These are phyloP conservation scores for Pseudogymnoascus sp. DNA, from an alignment of 2,329 filamentous ascomycete genomes.

Conservation along the genomic window DNA sequence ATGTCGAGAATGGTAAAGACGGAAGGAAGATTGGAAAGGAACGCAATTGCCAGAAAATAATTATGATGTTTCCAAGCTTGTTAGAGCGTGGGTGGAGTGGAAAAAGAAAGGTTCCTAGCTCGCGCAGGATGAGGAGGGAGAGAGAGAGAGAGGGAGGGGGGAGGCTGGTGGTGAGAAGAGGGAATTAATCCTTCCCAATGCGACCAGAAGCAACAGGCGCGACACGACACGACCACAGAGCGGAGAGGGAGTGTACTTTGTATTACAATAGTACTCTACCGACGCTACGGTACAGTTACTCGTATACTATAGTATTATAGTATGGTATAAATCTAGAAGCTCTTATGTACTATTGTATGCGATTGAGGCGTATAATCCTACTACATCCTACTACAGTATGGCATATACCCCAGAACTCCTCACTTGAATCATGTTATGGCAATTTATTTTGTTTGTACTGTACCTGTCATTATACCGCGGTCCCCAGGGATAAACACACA, in stretches of 20 bases:
- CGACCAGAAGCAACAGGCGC: conserved; percentile 1
- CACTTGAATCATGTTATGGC: neutral
- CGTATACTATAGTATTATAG: neutral
- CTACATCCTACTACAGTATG: neutral
- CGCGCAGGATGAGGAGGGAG: neutral
- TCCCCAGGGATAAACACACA: neutral
- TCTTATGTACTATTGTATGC: neutral
- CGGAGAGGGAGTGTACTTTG: neutral
- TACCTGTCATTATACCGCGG: neutral
- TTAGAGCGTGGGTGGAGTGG: neutral
- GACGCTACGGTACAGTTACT: neutral
- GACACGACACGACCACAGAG: neutral
- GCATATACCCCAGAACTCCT: neutral
- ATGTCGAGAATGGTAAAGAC: neutral
- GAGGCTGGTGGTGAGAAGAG: conserved; percentile 1
- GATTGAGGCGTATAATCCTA: neutral
- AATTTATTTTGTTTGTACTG: neutral
- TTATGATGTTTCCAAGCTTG: conserved; percentile 1
- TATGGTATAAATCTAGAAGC: conserved; percentile 5
- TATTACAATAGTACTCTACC: neutral
- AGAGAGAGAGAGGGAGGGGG: neutral
- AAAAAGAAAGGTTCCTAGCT: neutral
- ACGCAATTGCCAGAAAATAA: neutral
- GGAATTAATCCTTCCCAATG: conserved; percentile 7
- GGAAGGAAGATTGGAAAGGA: neutral